A percentile compares a stretch with the other conserved stretches of the same genome.
These are phyloP conservation scores for Nakazawaea wyomingensis DNA, from an alignment of 805 yeast species.

Conservation along the genomic window DNA sequence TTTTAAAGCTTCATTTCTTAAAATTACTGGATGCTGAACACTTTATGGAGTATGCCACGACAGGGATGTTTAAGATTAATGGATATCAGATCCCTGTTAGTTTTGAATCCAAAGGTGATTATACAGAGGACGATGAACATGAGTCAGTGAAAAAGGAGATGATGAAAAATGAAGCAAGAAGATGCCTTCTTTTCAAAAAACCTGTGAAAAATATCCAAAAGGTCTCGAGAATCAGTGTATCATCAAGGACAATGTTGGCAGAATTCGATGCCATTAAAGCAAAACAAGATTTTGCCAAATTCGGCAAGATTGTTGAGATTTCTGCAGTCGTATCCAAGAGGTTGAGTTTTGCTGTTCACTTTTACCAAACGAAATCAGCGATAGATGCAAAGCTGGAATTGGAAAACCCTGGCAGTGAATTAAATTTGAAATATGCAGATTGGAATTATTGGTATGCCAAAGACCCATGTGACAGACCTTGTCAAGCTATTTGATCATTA, in stretches of 20 bases:
- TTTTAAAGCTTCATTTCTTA: conserved; percentile 46
- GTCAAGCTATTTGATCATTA: conserved; percentile 21
- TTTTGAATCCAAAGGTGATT: conserved; percentile 10
- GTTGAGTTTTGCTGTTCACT: conserved; percentile 56
- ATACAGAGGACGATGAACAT: conserved; percentile 4
- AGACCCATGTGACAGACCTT: conserved; percentile 59
- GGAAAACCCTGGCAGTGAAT: conserved; percentile 24
- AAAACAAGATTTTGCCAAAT: conserved; percentile 43
- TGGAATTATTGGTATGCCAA: conserved; percentile 67
- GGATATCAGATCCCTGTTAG: conserved; percentile 41
- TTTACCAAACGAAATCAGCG: conserved; percentile 53
- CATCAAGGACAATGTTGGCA: conserved; percentile 35
- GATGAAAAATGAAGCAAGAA: conserved; percentile 41
- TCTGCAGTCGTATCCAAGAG: conserved; percentile 64
- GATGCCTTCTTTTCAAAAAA: conserved; percentile 48
- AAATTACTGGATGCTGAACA: conserved; percentile 46
- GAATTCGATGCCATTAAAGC: conserved; percentile 42
- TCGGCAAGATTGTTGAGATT: conserved; percentile 58
- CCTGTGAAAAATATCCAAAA: conserved; percentile 22
- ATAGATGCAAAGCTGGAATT: conserved; percentile 42
- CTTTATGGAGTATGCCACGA: conserved; percentile 46
- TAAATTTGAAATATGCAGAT: conserved; percentile 42
- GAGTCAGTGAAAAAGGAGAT: conserved; percentile 24
- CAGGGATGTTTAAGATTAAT: conserved; percentile 54
- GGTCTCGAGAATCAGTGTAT: conserved; percentile 14